phyloP scores from a whole-genome alignment of 352 stramenopile species.

The Phytophthora idaei region DNA sequence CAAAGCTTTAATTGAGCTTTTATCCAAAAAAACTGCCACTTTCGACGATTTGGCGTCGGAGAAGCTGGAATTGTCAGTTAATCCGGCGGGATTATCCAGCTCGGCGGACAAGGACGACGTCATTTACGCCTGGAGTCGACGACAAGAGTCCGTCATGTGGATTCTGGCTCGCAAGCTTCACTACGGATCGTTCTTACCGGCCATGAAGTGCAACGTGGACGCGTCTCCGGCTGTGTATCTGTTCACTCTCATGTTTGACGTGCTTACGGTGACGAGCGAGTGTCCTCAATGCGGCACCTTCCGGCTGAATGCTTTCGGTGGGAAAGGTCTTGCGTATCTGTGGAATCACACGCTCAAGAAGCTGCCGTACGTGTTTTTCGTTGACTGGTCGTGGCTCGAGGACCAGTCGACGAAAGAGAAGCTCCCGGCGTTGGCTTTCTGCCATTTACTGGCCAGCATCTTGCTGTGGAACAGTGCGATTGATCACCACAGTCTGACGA shows the following conservation, averaged over 20 bases:
- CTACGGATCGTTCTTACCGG: slow-evolving; percentile 28
- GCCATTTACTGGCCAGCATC: slow-evolving; percentile 55
- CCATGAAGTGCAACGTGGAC: slow-evolving; percentile 26
- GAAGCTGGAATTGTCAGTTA: slow-evolving; percentile 29
- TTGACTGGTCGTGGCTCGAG: slow-evolving; percentile 76
- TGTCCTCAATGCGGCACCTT: slow-evolving; percentile 41
- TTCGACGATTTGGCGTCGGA: slow-evolving; percentile 9
- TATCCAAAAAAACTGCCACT: slow-evolving; percentile 22
- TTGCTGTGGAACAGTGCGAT: slow-evolving; percentile 51
- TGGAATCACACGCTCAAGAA: slow-evolving; percentile 56
- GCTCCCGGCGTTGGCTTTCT: slow-evolving; percentile 52
- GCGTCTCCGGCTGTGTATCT: slow-evolving; percentile 55
- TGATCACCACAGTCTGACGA: slow-evolving; percentile 34
- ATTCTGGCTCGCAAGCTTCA: slow-evolving; percentile 27
- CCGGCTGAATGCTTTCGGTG: slow-evolving; percentile 53
- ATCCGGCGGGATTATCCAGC: slow-evolving; percentile 30
- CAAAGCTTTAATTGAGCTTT: slow-evolving; percentile 21
- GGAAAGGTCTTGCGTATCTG: slow-evolving; percentile 41
- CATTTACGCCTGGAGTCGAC: slow-evolving; percentile 35
- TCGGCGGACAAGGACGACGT: slow-evolving; percentile 27
- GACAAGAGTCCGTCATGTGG: slow-evolving; percentile 40
- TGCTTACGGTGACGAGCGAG: slow-evolving; percentile 27
- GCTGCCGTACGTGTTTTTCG: slow-evolving; percentile 61
- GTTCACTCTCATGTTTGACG: slow-evolving; percentile 60
- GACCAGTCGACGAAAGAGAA: slow-evolving; percentile 44